Conservation (phyloP, 345 rosid genomes). For the Lagerstroemia speciosa region DNA sequence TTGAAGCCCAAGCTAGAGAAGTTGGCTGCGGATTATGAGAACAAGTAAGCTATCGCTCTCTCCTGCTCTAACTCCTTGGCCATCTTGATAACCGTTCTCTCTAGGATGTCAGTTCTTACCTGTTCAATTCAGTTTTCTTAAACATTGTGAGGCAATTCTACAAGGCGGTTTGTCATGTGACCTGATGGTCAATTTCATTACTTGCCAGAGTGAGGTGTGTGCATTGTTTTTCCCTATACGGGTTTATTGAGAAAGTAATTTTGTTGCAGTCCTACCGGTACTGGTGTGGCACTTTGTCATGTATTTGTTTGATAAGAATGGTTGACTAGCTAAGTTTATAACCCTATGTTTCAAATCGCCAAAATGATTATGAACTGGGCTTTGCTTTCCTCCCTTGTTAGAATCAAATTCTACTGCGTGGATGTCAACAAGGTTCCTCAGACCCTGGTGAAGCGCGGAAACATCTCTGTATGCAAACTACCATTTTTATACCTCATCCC, state of each 20-base stretch:
- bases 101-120: not conserved
- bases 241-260: not conserved
- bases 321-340: not conserved
- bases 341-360: not conserved
- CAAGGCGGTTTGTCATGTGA: not conserved
- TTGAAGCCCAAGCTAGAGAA: conserved; percentile 92
- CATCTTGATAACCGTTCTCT: not conserved
- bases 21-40: conserved; percentile 48
- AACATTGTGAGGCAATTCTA: not conserved
- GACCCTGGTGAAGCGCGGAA: conserved; percentile 70
- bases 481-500: not conserved
- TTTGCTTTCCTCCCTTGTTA: conserved; percentile 10
- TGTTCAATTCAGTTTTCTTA: not conserved
- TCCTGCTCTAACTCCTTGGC: not conserved
- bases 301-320: not conserved
- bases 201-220: not conserved
- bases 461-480: conserved; percentile 46
- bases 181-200: not conserved
- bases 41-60: conserved; percentile 13
- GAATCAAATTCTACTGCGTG: conserved; percentile 68
- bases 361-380: not conserved
- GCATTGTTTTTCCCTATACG: not conserved
- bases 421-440: conserved; percentile 55
- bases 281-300: too few species aligned
- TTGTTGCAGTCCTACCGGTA: not conserved